These are phyloP conservation scores for Colletotrichum tropicicola DNA, from an alignment of 2,329 filamentous ascomycete species.

Conservation along the genomic window DNA sequence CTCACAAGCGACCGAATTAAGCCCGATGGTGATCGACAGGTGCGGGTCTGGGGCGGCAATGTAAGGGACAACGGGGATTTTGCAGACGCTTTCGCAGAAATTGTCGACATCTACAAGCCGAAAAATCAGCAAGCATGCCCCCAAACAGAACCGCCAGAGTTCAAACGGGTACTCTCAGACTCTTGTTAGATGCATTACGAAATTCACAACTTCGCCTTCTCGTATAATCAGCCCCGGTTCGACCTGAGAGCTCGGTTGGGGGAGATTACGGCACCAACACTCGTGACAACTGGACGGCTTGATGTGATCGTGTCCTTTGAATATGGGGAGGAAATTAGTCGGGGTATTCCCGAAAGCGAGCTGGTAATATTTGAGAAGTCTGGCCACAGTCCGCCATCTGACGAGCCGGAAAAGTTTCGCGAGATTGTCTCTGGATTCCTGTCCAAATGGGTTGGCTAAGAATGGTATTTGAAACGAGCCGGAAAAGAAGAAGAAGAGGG, in stretches of 20 bases:
- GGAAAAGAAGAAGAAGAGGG: too few relatives aligned
- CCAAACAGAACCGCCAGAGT: too few relatives aligned
- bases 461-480: too few relatives aligned
- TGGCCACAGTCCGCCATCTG: constrained; percentile 32
- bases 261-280: constrained; percentile 32
- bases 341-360: constrained; percentile 28
- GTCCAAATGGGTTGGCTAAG: neutral
- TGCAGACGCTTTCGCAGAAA: constrained; percentile 28
- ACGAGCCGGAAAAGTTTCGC: constrained; percentile 33
- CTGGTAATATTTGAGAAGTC: constrained; percentile 35
- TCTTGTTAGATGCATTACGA: constrained; percentile 33
- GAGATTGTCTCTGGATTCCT: constrained; percentile 17
- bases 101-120: constrained; percentile 32
- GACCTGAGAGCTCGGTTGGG: constrained; percentile 32
- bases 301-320: constrained; percentile 33
- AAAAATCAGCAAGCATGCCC: too few relatives aligned
- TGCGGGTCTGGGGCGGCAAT: constrained; percentile 33
- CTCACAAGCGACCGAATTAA: constrained; percentile 27
- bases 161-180: too few relatives aligned
- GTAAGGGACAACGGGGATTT: constrained; percentile 31
- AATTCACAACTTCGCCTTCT: constrained; percentile 35
- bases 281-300: constrained; percentile 34
- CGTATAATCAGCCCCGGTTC: constrained; percentile 33
- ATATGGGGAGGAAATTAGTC: constrained; percentile 33
- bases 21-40: constrained; percentile 31